Evolutionary conservation across 352 stramenopile species (phyloP), one percentile per base, ranked within the genome.

Genomic region (Aphanomyces cochlioides): DNA sequence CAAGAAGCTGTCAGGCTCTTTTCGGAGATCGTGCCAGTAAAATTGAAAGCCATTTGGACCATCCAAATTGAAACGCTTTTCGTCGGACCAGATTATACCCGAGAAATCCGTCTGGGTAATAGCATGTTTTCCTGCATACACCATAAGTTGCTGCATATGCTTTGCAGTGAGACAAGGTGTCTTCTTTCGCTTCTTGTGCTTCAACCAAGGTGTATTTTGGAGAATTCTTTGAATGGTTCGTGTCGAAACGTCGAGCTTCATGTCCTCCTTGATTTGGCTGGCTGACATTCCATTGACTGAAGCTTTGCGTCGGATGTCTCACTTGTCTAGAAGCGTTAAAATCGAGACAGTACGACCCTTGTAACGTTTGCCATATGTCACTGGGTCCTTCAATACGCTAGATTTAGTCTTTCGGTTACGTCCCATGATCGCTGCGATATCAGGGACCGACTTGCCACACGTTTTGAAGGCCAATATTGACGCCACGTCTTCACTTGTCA

Each of bases 41-140:
- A 43, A 41, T 38, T 64, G 19, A 5, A 45, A 41, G 15, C 56
- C 56, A 43, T 64, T 5, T 39, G 56, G 56, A 7, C 56, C 56
- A 19, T 64, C 56, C 36, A 64, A 41, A 3, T 64, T 64, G 21
- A 38, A 64, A 21, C 45, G 39, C 36, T 64, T 64, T 28, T 64
- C 56, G 36, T 64, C 56, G 6, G 56, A 64, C 56, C 56, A 64
- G 28, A 64, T 64, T 3, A 64, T 64, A 10, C n/a, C 0, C n/a
- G n/a, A 38, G n/a, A n/a, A 58, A 10, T 58, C n/a, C 7, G 1
- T n/a, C 50, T n/a, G 50, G 13, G 45, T 1, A 53, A 53, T 53
- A n/a, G n/a, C 1, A n/a, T 53, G 13, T 15, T 15, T 19, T n/a
- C n/a, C 2, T 19, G 13, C 45, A 53, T 53, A 53, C n/a, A 1